These are phyloP conservation scores for Starmerella sirachaensis DNA, from an alignment of 805 yeast genomes.

Conservation along the genomic window DNA sequence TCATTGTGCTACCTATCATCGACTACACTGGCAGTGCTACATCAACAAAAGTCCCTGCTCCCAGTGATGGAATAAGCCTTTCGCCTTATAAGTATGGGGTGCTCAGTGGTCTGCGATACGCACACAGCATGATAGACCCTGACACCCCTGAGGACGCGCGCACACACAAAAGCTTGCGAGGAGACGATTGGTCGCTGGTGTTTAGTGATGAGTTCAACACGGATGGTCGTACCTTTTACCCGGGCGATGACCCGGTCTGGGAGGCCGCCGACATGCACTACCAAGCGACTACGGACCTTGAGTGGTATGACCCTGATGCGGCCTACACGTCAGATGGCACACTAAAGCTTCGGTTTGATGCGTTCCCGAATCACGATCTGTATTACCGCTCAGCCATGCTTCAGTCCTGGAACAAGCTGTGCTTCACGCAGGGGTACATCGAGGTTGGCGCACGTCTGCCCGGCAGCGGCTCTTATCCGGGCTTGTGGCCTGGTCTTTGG, in stretches of 20 bases:
- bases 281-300: constrained; percentile 78
- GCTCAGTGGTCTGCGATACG: constrained; percentile 46
- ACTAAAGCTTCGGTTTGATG: constrained; percentile 59
- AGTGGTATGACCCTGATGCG: constrained; percentile 94
- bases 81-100: constrained; percentile 47
- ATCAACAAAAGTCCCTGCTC: constrained; percentile 29
- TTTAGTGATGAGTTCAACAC: constrained; percentile 85
- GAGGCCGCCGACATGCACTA: constrained; percentile 73
- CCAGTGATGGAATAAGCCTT: constrained; percentile 31
- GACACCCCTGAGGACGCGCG: constrained; percentile 51
- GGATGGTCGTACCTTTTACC: constrained; percentile 82
- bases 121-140: constrained; percentile 42
- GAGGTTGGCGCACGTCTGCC: constrained; percentile 72
- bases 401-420: constrained; percentile 83
- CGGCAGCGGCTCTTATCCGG: constrained; percentile 61
- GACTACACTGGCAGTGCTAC: constrained; percentile 71
- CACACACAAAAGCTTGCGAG: constrained; percentile 45
- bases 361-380: constrained; percentile 63
- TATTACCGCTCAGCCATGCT: constrained; percentile 84
- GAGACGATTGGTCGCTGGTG: constrained; percentile 60
- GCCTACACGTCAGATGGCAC: constrained; percentile 65
- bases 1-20: constrained; percentile 68
- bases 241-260: constrained; percentile 87
- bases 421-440: constrained; percentile 72
- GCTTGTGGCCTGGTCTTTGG: constrained; percentile 96